These are phyloP conservation scores for Leccinum boreale DNA, from an alignment of 768 basidiomycete species.

Conservation along the genomic window DNA sequence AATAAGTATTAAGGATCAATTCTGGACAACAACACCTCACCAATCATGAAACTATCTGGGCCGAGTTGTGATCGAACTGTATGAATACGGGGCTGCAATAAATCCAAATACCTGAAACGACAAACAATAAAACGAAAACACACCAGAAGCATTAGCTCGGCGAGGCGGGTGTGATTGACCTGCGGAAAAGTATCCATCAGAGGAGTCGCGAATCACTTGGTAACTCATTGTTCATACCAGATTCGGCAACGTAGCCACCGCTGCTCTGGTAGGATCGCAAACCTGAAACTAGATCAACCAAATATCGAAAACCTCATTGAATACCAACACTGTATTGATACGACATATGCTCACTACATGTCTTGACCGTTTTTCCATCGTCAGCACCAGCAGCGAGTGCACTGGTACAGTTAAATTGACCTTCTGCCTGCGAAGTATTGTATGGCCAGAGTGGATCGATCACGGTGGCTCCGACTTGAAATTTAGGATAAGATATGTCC, in stretches of 20 bases:
- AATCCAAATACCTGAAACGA: constrained; percentile 45
- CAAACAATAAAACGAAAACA: neutral
- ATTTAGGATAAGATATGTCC: constrained; percentile 36
- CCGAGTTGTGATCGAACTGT: constrained; percentile 46
- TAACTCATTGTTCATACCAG: neutral
- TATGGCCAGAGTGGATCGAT: constrained; percentile 53
- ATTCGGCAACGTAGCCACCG: neutral
- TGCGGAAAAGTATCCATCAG: constrained; percentile 12
- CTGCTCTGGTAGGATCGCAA: neutral
- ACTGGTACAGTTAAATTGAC: constrained; percentile 45
- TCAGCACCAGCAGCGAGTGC: constrained; percentile 47
- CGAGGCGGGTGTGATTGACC: constrained; percentile 54
- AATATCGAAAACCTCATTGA: neutral
- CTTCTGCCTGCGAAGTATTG: constrained; percentile 35
- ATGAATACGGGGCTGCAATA: constrained; percentile 52
- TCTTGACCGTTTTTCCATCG: constrained; percentile 38
- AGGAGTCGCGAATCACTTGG: neutral
- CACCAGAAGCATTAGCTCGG: constrained; percentile 32
- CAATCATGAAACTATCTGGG: constrained; percentile 46
- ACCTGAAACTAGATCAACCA: neutral
- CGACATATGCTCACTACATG: constrained; percentile 53
- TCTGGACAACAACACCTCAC: constrained; percentile 18
- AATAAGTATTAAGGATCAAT: neutral
- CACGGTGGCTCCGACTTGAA: constrained; percentile 47
- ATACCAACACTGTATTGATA: constrained; percentile 49